A percentile compares a stretch with the other conserved stretches of the same genome.
Evolutionary conservation across 148 eudicot genomes (phyloP).

Genomic region (Camellia lanceoleosa): DNA sequence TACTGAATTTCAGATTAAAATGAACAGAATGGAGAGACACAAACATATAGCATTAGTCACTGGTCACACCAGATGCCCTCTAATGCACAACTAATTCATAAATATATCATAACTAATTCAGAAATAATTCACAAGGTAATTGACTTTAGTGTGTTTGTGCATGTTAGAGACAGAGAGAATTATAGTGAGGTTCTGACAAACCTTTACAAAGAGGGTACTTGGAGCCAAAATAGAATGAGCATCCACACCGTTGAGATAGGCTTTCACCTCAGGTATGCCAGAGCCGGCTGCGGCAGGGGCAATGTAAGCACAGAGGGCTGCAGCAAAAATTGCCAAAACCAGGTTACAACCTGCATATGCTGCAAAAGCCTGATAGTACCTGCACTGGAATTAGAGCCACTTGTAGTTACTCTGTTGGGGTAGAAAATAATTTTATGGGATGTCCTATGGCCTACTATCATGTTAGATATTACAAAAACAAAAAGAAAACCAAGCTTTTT

Average conservation of each 20-base stretch:
- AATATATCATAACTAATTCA: not conserved
- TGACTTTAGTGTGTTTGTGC: not conserved
- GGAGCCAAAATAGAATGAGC: conserved; percentile 81
- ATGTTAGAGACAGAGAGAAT: not conserved
- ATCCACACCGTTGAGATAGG: conserved; percentile 83
- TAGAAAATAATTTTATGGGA: conserved; percentile 1
- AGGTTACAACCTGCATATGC: conserved; percentile 57
- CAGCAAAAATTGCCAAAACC: conserved; percentile 57
- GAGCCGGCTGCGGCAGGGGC: conserved; percentile 98
- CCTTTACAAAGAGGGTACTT: conserved; percentile 79
- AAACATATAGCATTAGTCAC: too few relatives aligned
- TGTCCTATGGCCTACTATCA: not conserved
- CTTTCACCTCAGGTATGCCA: conserved; percentile 93
- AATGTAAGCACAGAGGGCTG: conserved; percentile 60
- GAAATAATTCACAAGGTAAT: not conserved
- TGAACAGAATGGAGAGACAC: too few relatives aligned
- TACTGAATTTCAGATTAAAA: too few relatives aligned
- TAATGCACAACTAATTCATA: too few relatives aligned
- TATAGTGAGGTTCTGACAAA: conserved; percentile 18
- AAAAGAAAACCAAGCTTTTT: not conserved
- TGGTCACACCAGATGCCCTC: too few relatives aligned
- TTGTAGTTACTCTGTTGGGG: conserved; percentile 1
- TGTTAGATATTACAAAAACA: not conserved
- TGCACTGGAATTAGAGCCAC: conserved; percentile 39
- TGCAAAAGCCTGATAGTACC: conserved; percentile 63